Conservation (phyloP, 2,329 filamentous ascomycete genomes). For the Exophiala bonariae region DNA sequence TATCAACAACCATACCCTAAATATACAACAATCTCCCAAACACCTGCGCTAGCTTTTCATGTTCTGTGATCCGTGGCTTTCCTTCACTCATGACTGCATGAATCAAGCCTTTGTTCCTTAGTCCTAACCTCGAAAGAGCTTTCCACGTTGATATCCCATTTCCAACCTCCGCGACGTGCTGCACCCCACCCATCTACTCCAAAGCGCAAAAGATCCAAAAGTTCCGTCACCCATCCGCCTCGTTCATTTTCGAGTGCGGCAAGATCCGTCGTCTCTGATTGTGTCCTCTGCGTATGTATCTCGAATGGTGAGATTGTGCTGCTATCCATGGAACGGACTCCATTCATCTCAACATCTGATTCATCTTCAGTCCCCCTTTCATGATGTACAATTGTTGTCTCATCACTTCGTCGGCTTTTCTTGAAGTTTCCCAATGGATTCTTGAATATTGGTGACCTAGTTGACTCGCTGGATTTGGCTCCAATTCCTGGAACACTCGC, state of each 20-base stretch:
- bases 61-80: background rate
- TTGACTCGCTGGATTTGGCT: conserved; percentile 1
- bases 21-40: too few relatives aligned
- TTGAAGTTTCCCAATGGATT: conserved; percentile 6
- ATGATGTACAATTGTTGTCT: conserved; percentile 12
- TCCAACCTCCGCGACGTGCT: conserved; percentile 5
- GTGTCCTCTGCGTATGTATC: background rate
- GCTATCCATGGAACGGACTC: conserved; percentile 1
- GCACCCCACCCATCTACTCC: conserved; percentile 13
- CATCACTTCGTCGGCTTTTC: conserved; percentile 13
- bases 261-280: conserved; percentile 8
- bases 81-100: background rate
- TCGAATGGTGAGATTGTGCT: background rate
- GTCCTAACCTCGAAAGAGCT: conserved; percentile 13
- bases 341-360: conserved; percentile 11
- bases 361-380: conserved; percentile 8
- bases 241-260: conserved; percentile 2
- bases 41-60: too few relatives aligned
- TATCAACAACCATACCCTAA: too few relatives aligned
- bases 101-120: conserved; percentile 8
- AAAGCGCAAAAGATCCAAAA: conserved; percentile 15
- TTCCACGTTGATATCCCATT: conserved; percentile 13
- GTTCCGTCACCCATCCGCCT: conserved; percentile 19
- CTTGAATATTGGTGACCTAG: conserved; percentile 5
- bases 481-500: conserved; percentile 7